A percentile compares a stretch with the other conserved stretches of the same genome.
phyloP scores from a whole-genome alignment of 805 yeast species.

The Saccharomycopsis oosterbeekiorum region DNA sequence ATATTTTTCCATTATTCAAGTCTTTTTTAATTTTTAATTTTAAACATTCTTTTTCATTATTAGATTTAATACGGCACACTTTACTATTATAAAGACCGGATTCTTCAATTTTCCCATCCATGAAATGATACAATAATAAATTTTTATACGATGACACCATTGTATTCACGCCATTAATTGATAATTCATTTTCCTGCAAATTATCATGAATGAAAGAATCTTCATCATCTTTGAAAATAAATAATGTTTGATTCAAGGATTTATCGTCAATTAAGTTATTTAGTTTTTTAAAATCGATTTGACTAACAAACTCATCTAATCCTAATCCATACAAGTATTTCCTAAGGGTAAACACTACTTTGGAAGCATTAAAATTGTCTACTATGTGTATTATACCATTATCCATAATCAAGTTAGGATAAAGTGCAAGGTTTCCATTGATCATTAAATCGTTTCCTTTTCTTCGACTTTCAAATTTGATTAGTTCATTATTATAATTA shows the following conservation, averaged over 20 bases:
- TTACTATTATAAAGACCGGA: constrained; percentile 38
- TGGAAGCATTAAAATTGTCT: constrained; percentile 25
- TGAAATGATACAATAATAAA: constrained; percentile 55
- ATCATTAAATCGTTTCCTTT: constrained; percentile 30
- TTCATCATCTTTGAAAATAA: constrained; percentile 37
- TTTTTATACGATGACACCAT: constrained; percentile 24
- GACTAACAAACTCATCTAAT: constrained; percentile 58
- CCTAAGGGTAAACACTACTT: constrained; percentile 38
- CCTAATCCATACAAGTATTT: constrained; percentile 51
- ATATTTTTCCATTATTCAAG: constrained; percentile 24
- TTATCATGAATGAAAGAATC: constrained; percentile 6
- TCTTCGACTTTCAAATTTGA: constrained; percentile 21
- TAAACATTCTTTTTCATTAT: neutral
- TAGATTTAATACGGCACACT: constrained; percentile 38
- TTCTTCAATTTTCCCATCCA: constrained; percentile 33
- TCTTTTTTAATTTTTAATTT: constrained; percentile 40
- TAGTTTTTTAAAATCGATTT: constrained; percentile 51
- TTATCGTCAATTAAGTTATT: constrained; percentile 46
- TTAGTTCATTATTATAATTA: constrained; percentile 24
- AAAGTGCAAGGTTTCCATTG: constrained; percentile 28
- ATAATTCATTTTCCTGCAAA: constrained; percentile 23
- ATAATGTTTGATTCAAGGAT: constrained; percentile 46
- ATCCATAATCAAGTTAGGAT: constrained; percentile 33
- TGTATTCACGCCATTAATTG: constrained; percentile 8
- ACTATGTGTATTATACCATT: constrained; percentile 45